Percentiles rank a stretch among this genome's conserved stretches.
Evolutionary conservation across 257 asterid genomes (phyloP).

Genomic region (Nemophila menziesii): DNA sequence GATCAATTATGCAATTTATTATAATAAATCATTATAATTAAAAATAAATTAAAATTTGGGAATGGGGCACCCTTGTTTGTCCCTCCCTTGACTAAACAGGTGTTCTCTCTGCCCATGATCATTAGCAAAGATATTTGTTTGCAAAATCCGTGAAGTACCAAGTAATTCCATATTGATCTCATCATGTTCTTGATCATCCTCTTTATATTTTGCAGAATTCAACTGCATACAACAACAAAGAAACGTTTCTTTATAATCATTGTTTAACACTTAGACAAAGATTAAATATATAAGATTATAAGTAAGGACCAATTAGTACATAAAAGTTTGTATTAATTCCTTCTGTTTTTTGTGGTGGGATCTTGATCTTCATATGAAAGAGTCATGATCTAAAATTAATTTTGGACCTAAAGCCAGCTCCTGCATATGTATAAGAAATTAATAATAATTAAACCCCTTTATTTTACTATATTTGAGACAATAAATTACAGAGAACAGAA

Average conservation of each 20-base stretch:
- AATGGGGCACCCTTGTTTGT: too few species aligned
- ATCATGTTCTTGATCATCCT: slow-evolving; percentile 12
- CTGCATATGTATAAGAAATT: slow-evolving; percentile 4
- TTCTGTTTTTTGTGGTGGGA: slow-evolving; percentile 38
- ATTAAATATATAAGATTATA: background rate
- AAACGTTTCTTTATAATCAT: background rate
- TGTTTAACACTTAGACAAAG: too few species aligned
- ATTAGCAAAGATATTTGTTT: slow-evolving; percentile 36
- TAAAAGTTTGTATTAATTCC: slow-evolving; percentile 38
- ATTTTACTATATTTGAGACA: too few species aligned
- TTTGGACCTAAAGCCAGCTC: slow-evolving; percentile 47
- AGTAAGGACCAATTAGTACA: slow-evolving; percentile 17
- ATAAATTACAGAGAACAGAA: too few species aligned
- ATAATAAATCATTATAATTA: too few species aligned
- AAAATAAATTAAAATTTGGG: too few species aligned
- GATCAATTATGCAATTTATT: too few species aligned
- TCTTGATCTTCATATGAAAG: slow-evolving; percentile 26
- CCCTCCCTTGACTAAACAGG: slow-evolving; percentile 25
- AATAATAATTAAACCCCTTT: too few species aligned
- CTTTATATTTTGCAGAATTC: slow-evolving; percentile 17
- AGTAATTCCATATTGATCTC: slow-evolving; percentile 49
- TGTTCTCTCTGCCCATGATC: slow-evolving; percentile 44
- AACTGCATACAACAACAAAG: too few species aligned
- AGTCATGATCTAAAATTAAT: slow-evolving; percentile 30
- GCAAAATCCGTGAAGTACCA: slow-evolving; percentile 29